Evolutionary conservation across 257 asterid genomes (phyloP).

Genomic region (Linderniella brevidens): DNA sequence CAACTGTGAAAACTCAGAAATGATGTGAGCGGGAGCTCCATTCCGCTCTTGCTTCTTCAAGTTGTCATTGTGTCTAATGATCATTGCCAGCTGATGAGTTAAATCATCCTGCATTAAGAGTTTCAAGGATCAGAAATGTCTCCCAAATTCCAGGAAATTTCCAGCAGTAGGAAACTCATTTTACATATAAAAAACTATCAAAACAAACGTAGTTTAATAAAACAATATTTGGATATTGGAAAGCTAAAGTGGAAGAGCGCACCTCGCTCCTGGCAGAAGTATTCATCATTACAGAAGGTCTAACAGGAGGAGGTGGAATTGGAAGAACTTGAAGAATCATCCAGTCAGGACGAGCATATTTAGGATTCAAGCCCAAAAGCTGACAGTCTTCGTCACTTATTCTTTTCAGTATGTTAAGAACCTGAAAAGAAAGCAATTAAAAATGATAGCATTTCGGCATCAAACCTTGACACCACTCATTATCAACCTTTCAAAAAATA

Average conservation of each 20-base stretch:
- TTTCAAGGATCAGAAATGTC: conserved; percentile 14
- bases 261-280: conserved; percentile 99
- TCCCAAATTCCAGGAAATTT: background rate
- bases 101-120: conserved; percentile 73
- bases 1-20: conserved; percentile 93
- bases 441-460: background rate
- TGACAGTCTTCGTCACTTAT: conserved; percentile 83
- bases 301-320: conserved; percentile 97
- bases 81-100: conserved; percentile 97
- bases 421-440: conserved; percentile 29
- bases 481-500: too few species aligned
- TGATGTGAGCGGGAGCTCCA: conserved; percentile 98
- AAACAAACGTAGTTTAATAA: background rate
- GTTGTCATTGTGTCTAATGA: conserved; percentile 91
- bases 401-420: conserved; percentile 80
- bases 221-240: background rate
- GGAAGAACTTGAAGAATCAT: conserved; percentile 99
- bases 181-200: background rate
- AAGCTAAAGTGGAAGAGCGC: conserved; percentile 17
- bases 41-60: conserved; percentile 91
- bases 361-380: conserved; percentile 67
- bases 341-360: conserved; percentile 99
- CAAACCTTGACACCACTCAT: too few species aligned
- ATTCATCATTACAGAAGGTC: conserved; percentile 99
- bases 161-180: background rate